Evolutionary conservation across 305 asterid genomes (phyloP).

Genomic region (Lippia alba): DNA sequence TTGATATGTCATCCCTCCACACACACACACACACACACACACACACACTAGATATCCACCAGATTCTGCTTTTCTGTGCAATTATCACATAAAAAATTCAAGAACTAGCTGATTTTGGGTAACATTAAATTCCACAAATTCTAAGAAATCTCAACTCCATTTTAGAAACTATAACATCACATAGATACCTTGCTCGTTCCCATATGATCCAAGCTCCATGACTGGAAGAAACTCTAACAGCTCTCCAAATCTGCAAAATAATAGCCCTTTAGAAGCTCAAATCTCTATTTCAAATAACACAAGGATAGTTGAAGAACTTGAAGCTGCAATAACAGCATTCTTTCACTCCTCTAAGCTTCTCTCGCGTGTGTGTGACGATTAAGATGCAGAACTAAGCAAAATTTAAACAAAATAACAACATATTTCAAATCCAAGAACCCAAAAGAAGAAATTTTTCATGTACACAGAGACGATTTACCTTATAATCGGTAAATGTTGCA

Average conservation of each 20-base stretch:
- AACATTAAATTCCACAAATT: neutral
- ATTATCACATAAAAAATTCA: neutral
- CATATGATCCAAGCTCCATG: conserved; percentile 39
- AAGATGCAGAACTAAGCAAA: conserved; percentile 7
- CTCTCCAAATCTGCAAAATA: conserved; percentile 27
- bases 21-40: too few relatives aligned
- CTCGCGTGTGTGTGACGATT: too few relatives aligned
- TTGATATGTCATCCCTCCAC: too few relatives aligned
- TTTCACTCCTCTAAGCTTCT: too few relatives aligned
- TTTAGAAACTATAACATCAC: conserved; percentile 13
- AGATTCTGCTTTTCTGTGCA: neutral
- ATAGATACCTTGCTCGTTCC: conserved; percentile 27
- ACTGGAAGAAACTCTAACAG: neutral
- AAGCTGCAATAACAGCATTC: too few relatives aligned
- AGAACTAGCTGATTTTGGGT: neutral
- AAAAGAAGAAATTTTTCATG: neutral
- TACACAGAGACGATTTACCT: neutral
- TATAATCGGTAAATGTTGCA: neutral
- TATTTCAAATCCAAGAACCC: neutral
- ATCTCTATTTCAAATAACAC: neutral
- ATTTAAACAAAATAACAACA: neutral
- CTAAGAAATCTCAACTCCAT: conserved; percentile 1
- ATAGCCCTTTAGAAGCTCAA: conserved; percentile 9
- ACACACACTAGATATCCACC: too few relatives aligned
- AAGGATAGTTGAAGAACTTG: neutral